Evolutionary conservation across 305 asterid genomes (phyloP).

Genomic region (Plantago lanceolata): DNA sequence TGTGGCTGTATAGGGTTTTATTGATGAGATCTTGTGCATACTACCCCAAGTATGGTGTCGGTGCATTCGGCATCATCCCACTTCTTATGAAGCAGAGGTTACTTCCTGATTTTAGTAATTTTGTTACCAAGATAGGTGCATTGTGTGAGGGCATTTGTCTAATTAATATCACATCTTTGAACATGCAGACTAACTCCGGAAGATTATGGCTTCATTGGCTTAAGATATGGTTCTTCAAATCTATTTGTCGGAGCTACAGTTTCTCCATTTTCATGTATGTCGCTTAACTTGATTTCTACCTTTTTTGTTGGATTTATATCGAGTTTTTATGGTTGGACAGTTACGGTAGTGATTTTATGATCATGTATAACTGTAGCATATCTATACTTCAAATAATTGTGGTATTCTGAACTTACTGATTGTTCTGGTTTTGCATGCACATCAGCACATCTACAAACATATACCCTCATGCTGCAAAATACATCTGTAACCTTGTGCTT

Average conservation of each 20-base stretch:
- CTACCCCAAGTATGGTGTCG: conserved; percentile 66
- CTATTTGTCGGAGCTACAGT: conserved; percentile 74
- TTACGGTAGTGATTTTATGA: conserved; percentile 13
- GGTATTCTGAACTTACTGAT: conserved; percentile 9
- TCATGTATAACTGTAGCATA: neutral
- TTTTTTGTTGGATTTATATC: conserved; percentile 9
- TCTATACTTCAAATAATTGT: neutral
- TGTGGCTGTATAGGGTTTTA: conserved; percentile 42
- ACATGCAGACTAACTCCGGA: conserved; percentile 52
- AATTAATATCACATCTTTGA: conserved; percentile 25
- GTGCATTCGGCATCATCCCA: conserved; percentile 83
- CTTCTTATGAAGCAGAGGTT: conserved; percentile 69
- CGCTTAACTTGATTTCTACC: conserved; percentile 15
- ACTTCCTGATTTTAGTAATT: conserved; percentile 15
- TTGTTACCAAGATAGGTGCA: conserved; percentile 15
- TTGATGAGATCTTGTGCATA: conserved; percentile 74
- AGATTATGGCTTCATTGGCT: conserved; percentile 77
- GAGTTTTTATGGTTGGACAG: neutral
- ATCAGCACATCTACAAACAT: neutral
- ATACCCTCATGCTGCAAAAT: conserved; percentile 6
- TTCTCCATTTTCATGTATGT: conserved; percentile 54
- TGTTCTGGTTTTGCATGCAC: neutral
- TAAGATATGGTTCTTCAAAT: conserved; percentile 89
- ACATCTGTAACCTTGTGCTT: conserved; percentile 15
- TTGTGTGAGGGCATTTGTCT: conserved; percentile 5